Evolutionary conservation across 441 rosid genomes (phyloP).

Genomic region (Gossypium aridum): DNA sequence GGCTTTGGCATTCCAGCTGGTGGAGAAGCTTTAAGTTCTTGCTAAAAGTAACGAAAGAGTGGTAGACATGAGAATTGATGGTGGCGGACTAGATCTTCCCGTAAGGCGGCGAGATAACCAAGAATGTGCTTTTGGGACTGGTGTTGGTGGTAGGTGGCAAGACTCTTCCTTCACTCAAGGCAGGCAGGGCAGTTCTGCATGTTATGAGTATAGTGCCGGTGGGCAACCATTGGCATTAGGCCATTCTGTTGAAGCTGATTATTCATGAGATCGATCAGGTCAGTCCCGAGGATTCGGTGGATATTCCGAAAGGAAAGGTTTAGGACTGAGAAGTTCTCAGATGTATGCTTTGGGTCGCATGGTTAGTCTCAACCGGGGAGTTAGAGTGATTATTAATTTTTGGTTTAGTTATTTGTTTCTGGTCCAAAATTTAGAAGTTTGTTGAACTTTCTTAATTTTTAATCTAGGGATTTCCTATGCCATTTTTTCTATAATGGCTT

Average conservation of each 20-base stretch:
- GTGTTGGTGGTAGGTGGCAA: slow-evolving; percentile 61
- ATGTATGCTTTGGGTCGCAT: slow-evolving; percentile 55
- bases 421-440: not conserved
- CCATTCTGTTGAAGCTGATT: slow-evolving; percentile 32
- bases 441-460: not conserved
- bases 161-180: slow-evolving; percentile 47
- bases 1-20: slow-evolving; percentile 65
- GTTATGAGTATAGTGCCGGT: slow-evolving; percentile 34
- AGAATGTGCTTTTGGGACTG: slow-evolving; percentile 37
- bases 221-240: slow-evolving; percentile 37
- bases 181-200: slow-evolving; percentile 42
- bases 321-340: slow-evolving; percentile 42
- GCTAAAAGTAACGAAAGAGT: slow-evolving; percentile 67
- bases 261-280: slow-evolving; percentile 41
- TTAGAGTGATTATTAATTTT: slow-evolving; percentile 23
- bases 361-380: slow-evolving; percentile 64
- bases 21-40: slow-evolving; percentile 47
- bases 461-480: not conserved
- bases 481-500: not conserved
- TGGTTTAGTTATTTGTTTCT: not conserved
- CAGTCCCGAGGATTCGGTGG: slow-evolving; percentile 42
- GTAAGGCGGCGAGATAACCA: slow-evolving; percentile 64
- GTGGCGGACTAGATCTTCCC: slow-evolving; percentile 54
- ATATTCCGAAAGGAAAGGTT: slow-evolving; percentile 37
- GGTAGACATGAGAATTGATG: slow-evolving; percentile 51